Evolutionary conservation across 495 filamentous ascomycete genomes (phyloP).

Genomic region (Podospora anserina): DNA sequence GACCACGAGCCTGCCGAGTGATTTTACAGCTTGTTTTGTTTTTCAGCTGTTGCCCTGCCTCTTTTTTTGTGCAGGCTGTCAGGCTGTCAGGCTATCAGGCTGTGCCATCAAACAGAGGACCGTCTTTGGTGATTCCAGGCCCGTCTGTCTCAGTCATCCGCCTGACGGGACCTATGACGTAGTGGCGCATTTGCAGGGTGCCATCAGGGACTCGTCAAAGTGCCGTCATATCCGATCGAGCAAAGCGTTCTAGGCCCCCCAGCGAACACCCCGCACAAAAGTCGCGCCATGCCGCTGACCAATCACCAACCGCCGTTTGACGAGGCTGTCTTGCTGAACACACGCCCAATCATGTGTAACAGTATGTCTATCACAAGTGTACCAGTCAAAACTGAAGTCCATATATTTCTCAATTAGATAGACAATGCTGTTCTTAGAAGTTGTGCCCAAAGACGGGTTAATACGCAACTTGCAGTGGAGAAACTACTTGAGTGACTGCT

Average conservation of each 20-base stretch:
- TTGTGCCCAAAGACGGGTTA: no score
- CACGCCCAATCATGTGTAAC: neutral
- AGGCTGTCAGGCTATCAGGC: no score
- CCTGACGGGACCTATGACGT: slow-evolving; percentile 4
- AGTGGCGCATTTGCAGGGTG: slow-evolving; percentile 4
- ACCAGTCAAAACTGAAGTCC: no score
- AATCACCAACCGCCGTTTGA: neutral
- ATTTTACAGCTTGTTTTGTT: neutral
- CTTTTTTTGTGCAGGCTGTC: no score
- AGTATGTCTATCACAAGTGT: no score
- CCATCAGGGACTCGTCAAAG: neutral
- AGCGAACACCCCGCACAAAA: neutral
- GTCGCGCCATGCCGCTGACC: neutral
- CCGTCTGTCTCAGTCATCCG: neutral
- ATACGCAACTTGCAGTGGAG: no score
- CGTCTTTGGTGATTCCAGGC: no score
- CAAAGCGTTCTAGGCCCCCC: slow-evolving; percentile 5
- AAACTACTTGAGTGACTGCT: no score
- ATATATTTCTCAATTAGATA: no score
- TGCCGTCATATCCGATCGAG: slow-evolving; percentile 12
- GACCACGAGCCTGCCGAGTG: neutral
- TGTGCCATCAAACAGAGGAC: no score
- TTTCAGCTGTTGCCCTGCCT: neutral
- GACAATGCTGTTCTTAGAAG: no score
- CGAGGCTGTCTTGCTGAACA: neutral